Conservation (phyloP, 192 early-diverging fungal species). For the Coemansia sp. region DNA sequence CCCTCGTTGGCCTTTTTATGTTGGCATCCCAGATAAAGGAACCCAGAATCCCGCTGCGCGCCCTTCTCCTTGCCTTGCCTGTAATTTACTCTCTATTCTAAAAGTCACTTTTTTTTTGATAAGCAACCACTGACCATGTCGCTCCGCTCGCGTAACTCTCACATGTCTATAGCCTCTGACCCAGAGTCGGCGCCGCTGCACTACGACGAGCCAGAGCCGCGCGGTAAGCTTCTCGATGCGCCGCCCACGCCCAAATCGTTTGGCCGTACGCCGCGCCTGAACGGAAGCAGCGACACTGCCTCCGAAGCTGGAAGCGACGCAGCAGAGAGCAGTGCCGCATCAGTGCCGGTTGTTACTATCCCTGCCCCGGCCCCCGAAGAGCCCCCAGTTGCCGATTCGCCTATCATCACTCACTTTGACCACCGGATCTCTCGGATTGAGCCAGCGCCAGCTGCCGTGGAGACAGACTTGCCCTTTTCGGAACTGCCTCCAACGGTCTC, state of each 20-base stretch:
- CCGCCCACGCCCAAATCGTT: constrained; percentile 46
- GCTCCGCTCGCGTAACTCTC: neutral
- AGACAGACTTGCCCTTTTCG: neutral
- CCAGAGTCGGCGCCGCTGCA: neutral
- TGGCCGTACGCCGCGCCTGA: constrained; percentile 5
- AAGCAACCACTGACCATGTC: constrained; percentile 2
- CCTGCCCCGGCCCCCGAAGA: constrained; percentile 1
- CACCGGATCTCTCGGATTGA: constrained; percentile 3
- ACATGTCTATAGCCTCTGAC: constrained; percentile 6
- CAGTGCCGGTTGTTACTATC: neutral
- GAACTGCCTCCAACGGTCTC: neutral
- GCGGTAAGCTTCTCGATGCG: neutral
- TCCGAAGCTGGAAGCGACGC: neutral
- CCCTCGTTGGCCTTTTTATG: neutral
- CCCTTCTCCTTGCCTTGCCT: constrained; percentile 1
- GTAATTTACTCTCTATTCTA: neutral
- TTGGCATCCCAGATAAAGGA: neutral
- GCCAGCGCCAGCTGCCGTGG: neutral
- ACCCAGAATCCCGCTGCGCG: neutral
- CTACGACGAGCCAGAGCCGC: constrained; percentile 7
- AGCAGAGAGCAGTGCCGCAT: neutral
- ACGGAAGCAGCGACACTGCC: neutral
- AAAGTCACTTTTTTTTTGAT: neutral
- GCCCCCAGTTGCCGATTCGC: constrained; percentile 21
- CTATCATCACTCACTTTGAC: constrained; percentile 21